Evolutionary conservation across 2,329 filamentous ascomycete species (phyloP).

Genomic region (Ceratocystis ficicola): DNA sequence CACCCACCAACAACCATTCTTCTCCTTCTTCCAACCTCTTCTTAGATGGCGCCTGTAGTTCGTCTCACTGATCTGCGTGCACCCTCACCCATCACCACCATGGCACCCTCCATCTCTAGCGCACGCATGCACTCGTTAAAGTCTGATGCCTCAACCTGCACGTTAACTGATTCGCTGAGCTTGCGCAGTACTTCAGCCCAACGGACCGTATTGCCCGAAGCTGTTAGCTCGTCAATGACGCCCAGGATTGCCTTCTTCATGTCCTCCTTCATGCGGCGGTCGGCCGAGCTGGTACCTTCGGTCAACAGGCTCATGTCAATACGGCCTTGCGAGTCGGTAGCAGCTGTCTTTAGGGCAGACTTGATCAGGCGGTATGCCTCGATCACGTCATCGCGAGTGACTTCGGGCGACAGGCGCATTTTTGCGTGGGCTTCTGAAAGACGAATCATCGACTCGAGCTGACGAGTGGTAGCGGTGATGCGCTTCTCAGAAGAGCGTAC

Average conservation of each 20-base stretch:
- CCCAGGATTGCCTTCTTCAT: conserved; percentile 59
- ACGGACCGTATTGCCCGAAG: conserved; percentile 51
- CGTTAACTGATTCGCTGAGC: conserved; percentile 57
- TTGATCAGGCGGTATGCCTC: conserved; percentile 91
- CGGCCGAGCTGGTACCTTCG: conserved; percentile 83
- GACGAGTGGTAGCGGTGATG: conserved; percentile 92
- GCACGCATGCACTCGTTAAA: conserved; percentile 70
- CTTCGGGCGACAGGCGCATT: conserved; percentile 71
- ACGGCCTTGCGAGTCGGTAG: conserved; percentile 83
- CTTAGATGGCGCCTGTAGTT: conserved; percentile 15
- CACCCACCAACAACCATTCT: not conserved
- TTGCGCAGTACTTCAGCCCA: conserved; percentile 66
- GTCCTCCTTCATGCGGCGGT: conserved; percentile 69
- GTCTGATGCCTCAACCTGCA: conserved; percentile 63
- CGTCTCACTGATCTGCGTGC: conserved; percentile 56
- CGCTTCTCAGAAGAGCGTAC: conserved; percentile 82
- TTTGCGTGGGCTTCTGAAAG: conserved; percentile 93
- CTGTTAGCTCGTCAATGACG: conserved; percentile 68
- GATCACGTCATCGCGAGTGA: conserved; percentile 69
- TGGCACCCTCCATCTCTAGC: conserved; percentile 71
- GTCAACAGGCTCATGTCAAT: conserved; percentile 96
- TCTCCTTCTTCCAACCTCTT: not conserved
- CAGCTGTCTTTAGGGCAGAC: conserved; percentile 86
- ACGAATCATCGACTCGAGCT: conserved; percentile 97
- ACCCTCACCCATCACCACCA: conserved; percentile 75